phyloP scores from a whole-genome alignment of 768 basidiomycete species.

The Termitomyces sp. region DNA sequence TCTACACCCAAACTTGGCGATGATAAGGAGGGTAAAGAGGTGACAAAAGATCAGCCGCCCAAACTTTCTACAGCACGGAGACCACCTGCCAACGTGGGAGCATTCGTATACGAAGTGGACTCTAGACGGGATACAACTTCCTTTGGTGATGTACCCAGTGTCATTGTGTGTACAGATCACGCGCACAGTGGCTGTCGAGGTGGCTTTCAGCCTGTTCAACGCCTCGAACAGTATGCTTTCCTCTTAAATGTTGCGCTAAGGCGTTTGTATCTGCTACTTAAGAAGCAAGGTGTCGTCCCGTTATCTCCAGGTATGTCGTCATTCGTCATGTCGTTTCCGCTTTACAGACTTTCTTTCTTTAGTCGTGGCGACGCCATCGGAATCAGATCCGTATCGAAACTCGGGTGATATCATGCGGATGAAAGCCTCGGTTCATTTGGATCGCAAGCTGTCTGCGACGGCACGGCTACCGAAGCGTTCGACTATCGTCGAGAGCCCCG shows the following conservation, averaged over 20 bases:
- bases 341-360: slow-evolving; percentile 12
- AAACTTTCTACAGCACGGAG: slow-evolving; percentile 64
- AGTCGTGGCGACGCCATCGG: slow-evolving; percentile 25
- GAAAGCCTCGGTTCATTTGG: slow-evolving; percentile 83
- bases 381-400: slow-evolving; percentile 78
- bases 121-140: slow-evolving; percentile 61
- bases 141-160: slow-evolving; percentile 67
- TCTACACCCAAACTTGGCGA: slow-evolving; percentile 46
- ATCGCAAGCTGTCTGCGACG: slow-evolving; percentile 92
- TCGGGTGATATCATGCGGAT: slow-evolving; percentile 90
- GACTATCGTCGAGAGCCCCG: slow-evolving; percentile 92
- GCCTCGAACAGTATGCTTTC: slow-evolving; percentile 97
- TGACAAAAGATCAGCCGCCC: slow-evolving; percentile 35
- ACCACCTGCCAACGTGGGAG: slow-evolving; percentile 73
- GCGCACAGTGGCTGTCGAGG: slow-evolving; percentile 55
- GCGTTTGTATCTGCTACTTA: slow-evolving; percentile 80
- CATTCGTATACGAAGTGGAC: slow-evolving; percentile 75
- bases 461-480: slow-evolving; percentile 90
- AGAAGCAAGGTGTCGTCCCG: slow-evolving; percentile 88
- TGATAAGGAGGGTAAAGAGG: slow-evolving; percentile 36
- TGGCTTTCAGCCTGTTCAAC: slow-evolving; percentile 89
- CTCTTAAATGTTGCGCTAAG: slow-evolving; percentile 92
- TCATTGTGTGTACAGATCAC: slow-evolving; percentile 77
- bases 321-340: background rate
- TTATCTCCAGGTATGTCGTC: slow-evolving; percentile 57